Base-by-base conservation (phyloP, 2,329 filamentous ascomycete genomes). In the Microdochium trichocladiopsis region DNA sequence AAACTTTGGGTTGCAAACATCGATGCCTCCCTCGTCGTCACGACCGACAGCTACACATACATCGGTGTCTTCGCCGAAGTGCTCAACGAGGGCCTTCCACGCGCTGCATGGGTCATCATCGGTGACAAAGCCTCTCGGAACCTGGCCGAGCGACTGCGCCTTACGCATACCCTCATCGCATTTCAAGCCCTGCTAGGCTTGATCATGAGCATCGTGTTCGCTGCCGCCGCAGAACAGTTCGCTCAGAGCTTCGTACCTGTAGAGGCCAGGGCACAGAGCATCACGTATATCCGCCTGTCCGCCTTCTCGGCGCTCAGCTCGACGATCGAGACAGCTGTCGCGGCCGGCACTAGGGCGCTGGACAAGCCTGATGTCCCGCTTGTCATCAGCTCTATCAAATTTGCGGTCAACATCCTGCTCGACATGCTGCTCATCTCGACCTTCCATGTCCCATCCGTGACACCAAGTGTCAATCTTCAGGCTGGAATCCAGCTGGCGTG, bases 1-100 rank as follows among this genome's bases (percentile, higher is more conserved):
- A 89, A 89, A 60, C 72, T 88, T 18, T 90, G 84, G 86, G 77
- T 90, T 2, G 83, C 85, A 2, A 77, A 79, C 51, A 86, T 89
- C 52, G 82, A 88, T 63, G 67, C 79, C 0, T 78, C 74, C 1
- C 71, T 80, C 55, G 80, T 87, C 2, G 82, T 78, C 18, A 86
- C 81, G 0, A 86, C 82, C 0, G 83, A 87, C 53, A 71, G 77
- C 0, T 88, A 86, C 65, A 88, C 83, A 0, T 90, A 90, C 63
- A 87, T 90, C 54, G 75, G 78, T 21, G 77, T 83, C 1, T 73
- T 88, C 0, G 79, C 78, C 1, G 83, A 90, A 61, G 84, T 88
- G 0, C 66, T 90, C 16, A 90, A 90, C 57, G 86, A 90, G 63
- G 86, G 86, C 1, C 77, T 90, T 0, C 86, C 86, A 0, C 75